These are phyloP conservation scores for Auxenochlorella protothecoides DNA, from an alignment of 139 green algal genomes.

Conservation along the genomic window DNA sequence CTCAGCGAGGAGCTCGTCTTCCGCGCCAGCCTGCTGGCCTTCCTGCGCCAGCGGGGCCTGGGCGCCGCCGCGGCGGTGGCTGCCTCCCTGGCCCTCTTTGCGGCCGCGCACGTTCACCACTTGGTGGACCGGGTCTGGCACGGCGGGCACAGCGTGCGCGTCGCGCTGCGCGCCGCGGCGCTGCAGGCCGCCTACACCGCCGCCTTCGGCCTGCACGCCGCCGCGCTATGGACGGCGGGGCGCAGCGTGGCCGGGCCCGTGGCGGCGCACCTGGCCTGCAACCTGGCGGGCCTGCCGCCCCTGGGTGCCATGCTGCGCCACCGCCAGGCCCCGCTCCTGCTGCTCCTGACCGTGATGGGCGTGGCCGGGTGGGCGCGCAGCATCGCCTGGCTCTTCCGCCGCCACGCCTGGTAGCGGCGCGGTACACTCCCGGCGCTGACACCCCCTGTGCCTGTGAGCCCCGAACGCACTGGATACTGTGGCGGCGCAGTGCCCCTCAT, in stretches of 20 bases:
- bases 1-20: constrained; percentile 76
- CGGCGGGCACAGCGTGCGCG: neutral
- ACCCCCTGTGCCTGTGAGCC: no score
- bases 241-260: constrained; percentile 31
- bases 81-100: constrained; percentile 66
- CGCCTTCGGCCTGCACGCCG: constrained; percentile 61
- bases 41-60: constrained; percentile 21
- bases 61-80: constrained; percentile 10
- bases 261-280: constrained; percentile 57
- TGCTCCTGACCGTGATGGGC: no score
- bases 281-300: constrained; percentile 48
- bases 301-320: neutral
- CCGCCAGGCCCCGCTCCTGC: no score
- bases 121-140: constrained; percentile 40
- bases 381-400: no score
- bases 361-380: no score
- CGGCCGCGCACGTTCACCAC: constrained; percentile 67
- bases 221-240: constrained; percentile 47
- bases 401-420: no score
- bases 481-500: no score
- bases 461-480: no score
- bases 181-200: constrained; percentile 39
- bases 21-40: constrained; percentile 58
- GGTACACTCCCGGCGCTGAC: no score
- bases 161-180: neutral